Evolutionary conservation across 2,329 filamentous ascomycete species (phyloP).

Genomic region (Ophiocordyceps australis): DNA sequence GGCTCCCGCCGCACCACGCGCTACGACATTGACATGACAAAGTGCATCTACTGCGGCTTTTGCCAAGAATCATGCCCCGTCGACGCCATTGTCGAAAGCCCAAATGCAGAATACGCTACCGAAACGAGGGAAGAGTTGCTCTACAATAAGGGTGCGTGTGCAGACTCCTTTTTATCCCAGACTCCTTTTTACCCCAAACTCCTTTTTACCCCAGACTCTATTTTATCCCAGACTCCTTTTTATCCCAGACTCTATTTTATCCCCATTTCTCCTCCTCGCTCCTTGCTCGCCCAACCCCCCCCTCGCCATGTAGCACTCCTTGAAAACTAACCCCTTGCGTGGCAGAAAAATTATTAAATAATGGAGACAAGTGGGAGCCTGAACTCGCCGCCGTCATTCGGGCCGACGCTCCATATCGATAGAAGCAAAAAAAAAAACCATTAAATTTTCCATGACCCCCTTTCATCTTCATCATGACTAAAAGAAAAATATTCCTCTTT

Average conservation of each 20-base stretch:
- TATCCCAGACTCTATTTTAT: too few species aligned
- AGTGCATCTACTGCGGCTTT: conserved; percentile 99
- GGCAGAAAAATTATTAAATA: conserved; percentile 64
- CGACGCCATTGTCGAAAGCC: conserved; percentile 62
- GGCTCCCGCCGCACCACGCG: conserved; percentile 87
- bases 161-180: too few species aligned
- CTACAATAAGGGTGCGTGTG: conserved; percentile 69
- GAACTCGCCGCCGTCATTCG: conserved; percentile 84
- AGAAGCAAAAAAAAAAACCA: conserved; percentile 10
- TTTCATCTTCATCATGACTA: too few species aligned
- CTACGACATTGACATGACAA: conserved; percentile 99
- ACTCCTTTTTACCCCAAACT: too few species aligned
- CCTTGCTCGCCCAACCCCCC: too few species aligned
- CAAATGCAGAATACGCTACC: conserved; percentile 44
- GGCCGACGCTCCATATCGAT: conserved; percentile 85
- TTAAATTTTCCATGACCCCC: too few species aligned
- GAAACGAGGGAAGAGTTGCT: conserved; percentile 76
- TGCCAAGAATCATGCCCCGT: conserved; percentile 98
- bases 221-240: too few species aligned
- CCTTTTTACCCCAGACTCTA: too few species aligned
- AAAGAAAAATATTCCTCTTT: too few species aligned
- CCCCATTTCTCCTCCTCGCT: too few species aligned
- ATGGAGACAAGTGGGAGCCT: conserved; percentile 95
- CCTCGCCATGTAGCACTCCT: too few species aligned
- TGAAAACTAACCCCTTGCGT: too few species aligned